Base-by-base conservation (phyloP, 129 eudicot genomes). In the Tagetes erecta region DNA sequence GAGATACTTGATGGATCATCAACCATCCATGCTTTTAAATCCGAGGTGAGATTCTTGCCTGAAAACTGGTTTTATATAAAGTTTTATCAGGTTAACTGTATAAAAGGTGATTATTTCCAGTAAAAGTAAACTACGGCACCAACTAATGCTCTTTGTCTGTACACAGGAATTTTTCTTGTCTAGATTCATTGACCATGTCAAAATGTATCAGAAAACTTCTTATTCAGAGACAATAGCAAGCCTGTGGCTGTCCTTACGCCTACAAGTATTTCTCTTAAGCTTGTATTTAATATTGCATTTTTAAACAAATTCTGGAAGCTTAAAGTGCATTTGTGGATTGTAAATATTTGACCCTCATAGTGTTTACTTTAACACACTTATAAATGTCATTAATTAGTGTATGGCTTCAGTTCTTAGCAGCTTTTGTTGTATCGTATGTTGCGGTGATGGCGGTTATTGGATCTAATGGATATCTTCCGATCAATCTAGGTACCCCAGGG, bases 161-260 rank as follows among this genome's bases (percentile, higher is more conserved):
- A 65, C 35, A 77, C 92, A 94, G 98, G 88, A 82, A 50, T 79
- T 72, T 63, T 94, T 90, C 80, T 70, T 94, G 66, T 38, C 76
- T 67, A 83, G 79, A 82, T 94, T 90, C 83, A 70, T 72, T 3
- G 87, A 87, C 74, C 82, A 86, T 7, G 74, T 94, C 35, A 70
- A 34, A 33, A 75, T 80, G 77, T 94, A 94, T 80, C 98, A 94
- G 80, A 81, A 84, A 62, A 94, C 98, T 68, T 94, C 98, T 45
- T 90, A 84, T 84, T 81, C 97, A 36, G 98, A 94, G 78, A 70
- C 72, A 69, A 84, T 76, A 59, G 97, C 98, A 66, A 90, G 96
- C 80, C 80, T 90, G 71, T 94, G 97, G 98, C 98, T 94, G 60
- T 94, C 98, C 70, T 80, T 94, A 82, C 96, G 98, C 42, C 87